Conservation (phyloP, 2,329 filamentous ascomycete species). For the Pestalotiopsis fici region DNA sequence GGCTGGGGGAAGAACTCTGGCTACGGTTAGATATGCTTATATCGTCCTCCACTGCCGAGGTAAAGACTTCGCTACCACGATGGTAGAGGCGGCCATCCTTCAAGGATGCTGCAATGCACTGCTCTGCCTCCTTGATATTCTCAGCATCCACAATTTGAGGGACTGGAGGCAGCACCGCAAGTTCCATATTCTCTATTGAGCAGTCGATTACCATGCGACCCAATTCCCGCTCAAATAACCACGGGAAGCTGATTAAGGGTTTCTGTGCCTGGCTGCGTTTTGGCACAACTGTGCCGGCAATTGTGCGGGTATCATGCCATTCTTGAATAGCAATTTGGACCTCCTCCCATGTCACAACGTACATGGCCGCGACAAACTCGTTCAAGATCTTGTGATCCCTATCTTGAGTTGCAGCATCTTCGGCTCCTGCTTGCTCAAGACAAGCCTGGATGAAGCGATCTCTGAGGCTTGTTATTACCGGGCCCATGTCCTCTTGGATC, state of each 20-base stretch:
- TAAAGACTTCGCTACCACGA: not conserved
- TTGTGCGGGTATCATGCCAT: slow-evolving; percentile 27
- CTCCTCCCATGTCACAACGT: slow-evolving; percentile 76
- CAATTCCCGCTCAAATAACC: slow-evolving; percentile 78
- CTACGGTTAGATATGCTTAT: not conserved
- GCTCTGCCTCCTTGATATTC: not conserved
- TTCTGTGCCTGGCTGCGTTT: slow-evolving; percentile 50
- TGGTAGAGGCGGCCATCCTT: not conserved
- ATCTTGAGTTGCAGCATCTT: slow-evolving; percentile 29
- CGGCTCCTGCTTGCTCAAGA: slow-evolving; percentile 62
- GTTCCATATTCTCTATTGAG: not conserved
- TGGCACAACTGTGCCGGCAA: slow-evolving; percentile 36
- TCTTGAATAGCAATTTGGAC: slow-evolving; percentile 60
- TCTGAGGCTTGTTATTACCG: slow-evolving; percentile 66
- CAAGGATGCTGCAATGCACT: not conserved
- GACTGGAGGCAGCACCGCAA: not conserved
- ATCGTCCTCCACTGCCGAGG: slow-evolving; percentile 19
- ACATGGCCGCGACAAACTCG: slow-evolving; percentile 84
- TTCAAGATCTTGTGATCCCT: slow-evolving; percentile 59
- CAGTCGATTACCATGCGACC: slow-evolving; percentile 62
- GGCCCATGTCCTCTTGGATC: slow-evolving; percentile 78
- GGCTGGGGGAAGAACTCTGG: too few relatives aligned
- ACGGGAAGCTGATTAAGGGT: slow-evolving; percentile 91
- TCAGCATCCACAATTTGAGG: not conserved
- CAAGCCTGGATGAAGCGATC: slow-evolving; percentile 69